phyloP scores from a whole-genome alignment of 2,329 filamentous ascomycete genomes.

The Scedosporium boydii region DNA sequence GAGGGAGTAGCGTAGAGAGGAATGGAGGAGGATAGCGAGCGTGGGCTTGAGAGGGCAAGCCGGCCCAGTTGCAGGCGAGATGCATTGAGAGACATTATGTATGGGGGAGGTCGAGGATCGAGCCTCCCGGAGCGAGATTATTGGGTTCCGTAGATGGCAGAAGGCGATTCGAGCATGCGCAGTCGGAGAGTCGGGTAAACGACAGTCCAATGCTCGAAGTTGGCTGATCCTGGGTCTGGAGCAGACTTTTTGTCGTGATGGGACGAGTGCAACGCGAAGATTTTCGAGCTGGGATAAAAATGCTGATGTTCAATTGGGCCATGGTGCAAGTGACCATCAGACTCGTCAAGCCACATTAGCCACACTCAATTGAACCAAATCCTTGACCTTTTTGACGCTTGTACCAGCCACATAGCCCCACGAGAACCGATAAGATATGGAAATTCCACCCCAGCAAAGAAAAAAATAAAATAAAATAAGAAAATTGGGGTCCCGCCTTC shows the following conservation, averaged over 20 bases:
- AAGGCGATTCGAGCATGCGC: neutral
- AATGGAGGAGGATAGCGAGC: conserved; percentile 21
- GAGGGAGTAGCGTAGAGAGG: conserved; percentile 21
- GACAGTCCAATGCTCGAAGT: neutral
- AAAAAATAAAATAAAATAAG: neutral
- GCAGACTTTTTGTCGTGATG: neutral
- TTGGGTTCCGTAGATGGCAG: neutral
- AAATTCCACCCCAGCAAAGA: neutral
- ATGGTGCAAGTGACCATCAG: neutral
- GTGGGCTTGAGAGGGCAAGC: conserved; percentile 16
- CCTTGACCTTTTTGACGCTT: neutral
- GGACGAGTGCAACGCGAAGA: conserved; percentile 1
- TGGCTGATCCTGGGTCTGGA: neutral
- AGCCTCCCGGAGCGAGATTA: neutral
- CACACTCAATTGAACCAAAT: neutral
- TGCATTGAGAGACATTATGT: conserved; percentile 19
- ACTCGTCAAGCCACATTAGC: neutral
- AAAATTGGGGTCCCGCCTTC: neutral
- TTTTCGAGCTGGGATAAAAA: neutral
- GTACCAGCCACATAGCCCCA: neutral
- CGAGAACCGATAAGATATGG: neutral
- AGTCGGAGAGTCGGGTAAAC: neutral
- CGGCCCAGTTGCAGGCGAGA: conserved; percentile 13
- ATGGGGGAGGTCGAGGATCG: neutral
- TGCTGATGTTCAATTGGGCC: neutral